These are phyloP conservation scores for Elongisporangium prolatum DNA, from an alignment of 352 stramenopile species.

Conservation along the genomic window DNA sequence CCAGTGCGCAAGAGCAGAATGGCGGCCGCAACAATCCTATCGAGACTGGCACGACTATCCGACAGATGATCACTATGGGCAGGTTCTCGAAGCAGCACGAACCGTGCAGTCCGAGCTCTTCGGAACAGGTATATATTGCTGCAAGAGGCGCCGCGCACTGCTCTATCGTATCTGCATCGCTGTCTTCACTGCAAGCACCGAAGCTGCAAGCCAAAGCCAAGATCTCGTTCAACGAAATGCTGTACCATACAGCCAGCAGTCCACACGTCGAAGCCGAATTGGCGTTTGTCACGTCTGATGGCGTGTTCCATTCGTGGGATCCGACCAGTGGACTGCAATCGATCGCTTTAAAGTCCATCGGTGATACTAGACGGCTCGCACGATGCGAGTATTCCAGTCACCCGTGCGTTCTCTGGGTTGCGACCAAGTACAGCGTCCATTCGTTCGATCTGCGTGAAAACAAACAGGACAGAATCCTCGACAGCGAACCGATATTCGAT, in stretches of 20 bases:
- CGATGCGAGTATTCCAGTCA: conserved; percentile 78
- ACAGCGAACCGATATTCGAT: conserved; percentile 41
- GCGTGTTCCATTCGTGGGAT: conserved; percentile 48
- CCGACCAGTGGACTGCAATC: conserved; percentile 33
- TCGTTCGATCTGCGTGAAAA: conserved; percentile 46
- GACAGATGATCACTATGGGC: conserved; percentile 58
- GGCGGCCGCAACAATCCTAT: conserved; percentile 18
- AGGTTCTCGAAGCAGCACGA: conserved; percentile 27
- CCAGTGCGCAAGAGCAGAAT: conserved; percentile 14
- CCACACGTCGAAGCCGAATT: conserved; percentile 58
- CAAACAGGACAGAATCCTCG: conserved; percentile 4
- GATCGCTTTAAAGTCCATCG: conserved; percentile 15
- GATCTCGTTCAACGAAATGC: conserved; percentile 46
- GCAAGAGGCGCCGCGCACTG: conserved; percentile 41
- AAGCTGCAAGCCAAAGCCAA: conserved; percentile 37
- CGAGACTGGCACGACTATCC: conserved; percentile 51
- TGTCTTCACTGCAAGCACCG: background rate
- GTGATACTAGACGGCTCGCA: conserved; percentile 28
- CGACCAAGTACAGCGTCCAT: conserved; percentile 31
- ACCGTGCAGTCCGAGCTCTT: conserved; percentile 8
- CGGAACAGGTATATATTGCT: conserved; percentile 26
- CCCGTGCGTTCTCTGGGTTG: conserved; percentile 63
- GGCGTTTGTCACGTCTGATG: conserved; percentile 44
- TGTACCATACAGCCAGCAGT: conserved; percentile 59
- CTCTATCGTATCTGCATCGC: conserved; percentile 23